Percentiles rank a stretch among this genome's conserved stretches.
These are phyloP conservation scores for Kwoniella dejecticola DNA, from an alignment of 768 basidiomycete genomes.

Conservation along the genomic window DNA sequence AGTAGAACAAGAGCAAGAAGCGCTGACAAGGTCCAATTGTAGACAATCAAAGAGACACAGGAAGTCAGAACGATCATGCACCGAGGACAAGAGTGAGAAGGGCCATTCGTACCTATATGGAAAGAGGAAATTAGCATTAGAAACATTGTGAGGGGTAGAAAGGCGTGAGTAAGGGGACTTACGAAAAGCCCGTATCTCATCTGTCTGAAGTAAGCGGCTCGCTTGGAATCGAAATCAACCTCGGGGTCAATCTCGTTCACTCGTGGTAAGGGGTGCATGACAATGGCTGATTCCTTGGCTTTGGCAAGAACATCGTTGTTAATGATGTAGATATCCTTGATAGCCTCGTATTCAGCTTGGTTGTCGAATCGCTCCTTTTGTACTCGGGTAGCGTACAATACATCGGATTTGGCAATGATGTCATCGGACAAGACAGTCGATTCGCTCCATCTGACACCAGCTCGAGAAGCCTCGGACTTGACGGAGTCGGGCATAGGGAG, in stretches of 20 bases:
- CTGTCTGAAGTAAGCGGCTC: slow-evolving; percentile 96
- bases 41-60: neutral
- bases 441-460: slow-evolving; percentile 74
- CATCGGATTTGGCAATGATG: slow-evolving; percentile 88
- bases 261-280: slow-evolving; percentile 98
- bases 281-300: slow-evolving; percentile 96
- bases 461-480: slow-evolving; percentile 77
- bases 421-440: slow-evolving; percentile 82
- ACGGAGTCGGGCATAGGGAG: slow-evolving; percentile 87
- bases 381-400: slow-evolving; percentile 92
- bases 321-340: slow-evolving; percentile 88
- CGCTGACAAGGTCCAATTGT: slow-evolving; percentile 4
- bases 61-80: slow-evolving; percentile 13
- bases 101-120: slow-evolving; percentile 71
- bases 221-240: slow-evolving; percentile 91
- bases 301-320: slow-evolving; percentile 90
- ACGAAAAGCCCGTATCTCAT: slow-evolving; percentile 98
- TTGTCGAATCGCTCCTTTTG: slow-evolving; percentile 90
- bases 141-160: too few species aligned
- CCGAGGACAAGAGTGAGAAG: slow-evolving; percentile 70
- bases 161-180: slow-evolving; percentile 59
- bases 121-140: slow-evolving; percentile 7
- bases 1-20: neutral
- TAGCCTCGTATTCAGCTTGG: slow-evolving; percentile 80
- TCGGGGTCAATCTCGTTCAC: slow-evolving; percentile 98